Evolutionary conservation across 495 filamentous ascomycete genomes (phyloP), one percentile per base, ranked within the genome.

Genomic region (Cercophora scortea): DNA sequence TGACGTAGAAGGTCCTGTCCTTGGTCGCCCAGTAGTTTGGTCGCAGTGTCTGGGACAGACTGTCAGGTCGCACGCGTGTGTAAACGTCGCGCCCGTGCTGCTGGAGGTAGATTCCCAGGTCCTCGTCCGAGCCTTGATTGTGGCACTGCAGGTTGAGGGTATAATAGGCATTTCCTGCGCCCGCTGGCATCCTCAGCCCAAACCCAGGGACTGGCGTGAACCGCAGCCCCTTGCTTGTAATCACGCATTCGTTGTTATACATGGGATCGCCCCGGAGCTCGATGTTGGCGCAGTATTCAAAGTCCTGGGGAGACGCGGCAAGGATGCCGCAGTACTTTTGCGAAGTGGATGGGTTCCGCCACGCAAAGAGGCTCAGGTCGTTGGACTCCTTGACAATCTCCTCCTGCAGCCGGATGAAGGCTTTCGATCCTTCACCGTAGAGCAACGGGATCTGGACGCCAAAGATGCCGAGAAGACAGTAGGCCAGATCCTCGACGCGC

Each of bases 401-500:
- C 40, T 62, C 59, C 19, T 61, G 57, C 1, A 61, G 49, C 6
- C 57, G 49, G 18, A 50, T 40, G 16, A 61, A 61, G 7, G 56
- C 59, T 12, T 51, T 58, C 18, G 11, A 34, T 3, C 58, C 58
- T 16, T 61, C 59, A 12, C 59, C 59, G 17, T 61, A 61, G 8
- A 59, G 44, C 32, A 54, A 7, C 11, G 56, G 59, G 10, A 62
- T 53, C 11, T 57, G 49, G 5, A 62, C 57, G 41, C 47, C 53
- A n/a, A 66, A 61, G n/a, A 64, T 45, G 1, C 63, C 63, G n/a
- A 66, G 48, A 11, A 66, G 42, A n/a, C 52, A 64, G 41, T 66
- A 66, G 0, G 63, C 61, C 32, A 52, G 45, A 8, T 66, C 63
- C 25, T 66, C 63, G 4, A 42, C 36, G 1, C 61, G 48, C 0